Conservation (phyloP, 192 early-diverging fungal genomes). For the Podila verticillata region DNA sequence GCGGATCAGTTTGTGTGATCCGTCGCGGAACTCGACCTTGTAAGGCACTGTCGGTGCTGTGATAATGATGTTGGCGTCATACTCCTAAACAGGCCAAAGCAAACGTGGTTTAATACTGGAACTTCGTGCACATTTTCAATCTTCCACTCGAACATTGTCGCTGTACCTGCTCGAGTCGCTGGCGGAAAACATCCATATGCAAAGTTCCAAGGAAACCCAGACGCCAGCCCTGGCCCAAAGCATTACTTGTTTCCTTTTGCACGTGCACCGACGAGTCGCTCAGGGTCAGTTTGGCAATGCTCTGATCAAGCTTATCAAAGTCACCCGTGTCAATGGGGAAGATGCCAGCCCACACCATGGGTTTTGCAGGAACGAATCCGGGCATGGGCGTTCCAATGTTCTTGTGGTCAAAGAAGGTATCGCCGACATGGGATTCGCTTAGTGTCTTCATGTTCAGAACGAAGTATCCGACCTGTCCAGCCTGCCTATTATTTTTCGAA, state of each 20-base stretch:
- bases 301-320: conserved; percentile 88
- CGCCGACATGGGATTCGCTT: conserved; percentile 93
- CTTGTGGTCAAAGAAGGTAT: conserved; percentile 87
- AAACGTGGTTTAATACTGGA: background rate
- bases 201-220: conserved; percentile 95
- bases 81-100: conserved; percentile 69
- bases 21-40: conserved; percentile 66
- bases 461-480: conserved; percentile 92
- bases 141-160: no score
- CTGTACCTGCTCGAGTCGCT: conserved; percentile 83
- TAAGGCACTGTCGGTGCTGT: conserved; percentile 95
- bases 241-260: conserved; percentile 83
- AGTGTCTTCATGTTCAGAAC: conserved; percentile 93
- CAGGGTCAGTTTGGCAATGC: conserved; percentile 92
- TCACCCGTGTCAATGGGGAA: conserved; percentile 93
- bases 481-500: conserved; percentile 50
- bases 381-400: conserved; percentile 77
- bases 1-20: conserved; percentile 60
- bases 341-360: conserved; percentile 94
- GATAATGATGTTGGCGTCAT: conserved; percentile 89
- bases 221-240: conserved; percentile 96
- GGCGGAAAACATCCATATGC: conserved; percentile 98
- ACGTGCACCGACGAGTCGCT: conserved; percentile 95
- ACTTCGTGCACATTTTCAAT: no score
- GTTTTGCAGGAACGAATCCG: conserved; percentile 94